Conservation (phyloP, 805 yeast genomes). For the Schizosaccharomyces japonicus region DNA sequence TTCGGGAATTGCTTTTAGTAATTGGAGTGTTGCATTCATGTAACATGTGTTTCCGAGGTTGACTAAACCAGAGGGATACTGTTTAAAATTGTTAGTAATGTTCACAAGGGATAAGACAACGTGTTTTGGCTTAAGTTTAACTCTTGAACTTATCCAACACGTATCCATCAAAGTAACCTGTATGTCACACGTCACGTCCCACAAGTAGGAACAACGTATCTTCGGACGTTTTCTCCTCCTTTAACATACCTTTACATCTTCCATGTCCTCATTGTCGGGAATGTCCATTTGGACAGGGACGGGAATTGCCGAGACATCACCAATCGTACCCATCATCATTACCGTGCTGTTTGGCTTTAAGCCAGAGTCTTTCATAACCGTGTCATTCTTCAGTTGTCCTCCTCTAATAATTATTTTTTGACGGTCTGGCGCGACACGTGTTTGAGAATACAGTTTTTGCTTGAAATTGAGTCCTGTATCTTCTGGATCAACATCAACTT, state of each 20-base stretch:
- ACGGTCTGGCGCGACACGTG: constrained; percentile 67
- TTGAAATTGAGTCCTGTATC: constrained; percentile 44
- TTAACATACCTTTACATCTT: background rate
- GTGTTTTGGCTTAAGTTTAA: constrained; percentile 30
- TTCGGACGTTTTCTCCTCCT: no score
- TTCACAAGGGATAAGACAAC: constrained; percentile 47
- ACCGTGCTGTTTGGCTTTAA: constrained; percentile 43
- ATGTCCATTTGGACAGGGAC: background rate
- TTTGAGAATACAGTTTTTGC: constrained; percentile 40
- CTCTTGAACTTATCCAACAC: no score
- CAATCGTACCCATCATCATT: constrained; percentile 86
- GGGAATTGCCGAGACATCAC: constrained; percentile 22
- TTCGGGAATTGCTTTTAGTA: constrained; percentile 26
- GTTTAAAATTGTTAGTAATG: constrained; percentile 23
- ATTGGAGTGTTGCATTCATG: constrained; percentile 45
- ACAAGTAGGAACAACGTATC: no score
- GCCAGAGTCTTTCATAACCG: constrained; percentile 26
- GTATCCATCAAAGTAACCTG: no score
- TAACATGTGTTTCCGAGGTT: constrained; percentile 63
- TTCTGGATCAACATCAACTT: constrained; percentile 27
- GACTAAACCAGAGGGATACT: constrained; percentile 36
- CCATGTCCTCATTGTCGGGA: background rate
- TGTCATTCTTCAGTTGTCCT: constrained; percentile 61
- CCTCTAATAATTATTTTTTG: constrained; percentile 80
- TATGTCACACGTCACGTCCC: no score